Evolutionary conservation across 1,139 yeast genomes (phyloP).

Genomic region (Hyphopichia pseudoburtonii): DNA sequence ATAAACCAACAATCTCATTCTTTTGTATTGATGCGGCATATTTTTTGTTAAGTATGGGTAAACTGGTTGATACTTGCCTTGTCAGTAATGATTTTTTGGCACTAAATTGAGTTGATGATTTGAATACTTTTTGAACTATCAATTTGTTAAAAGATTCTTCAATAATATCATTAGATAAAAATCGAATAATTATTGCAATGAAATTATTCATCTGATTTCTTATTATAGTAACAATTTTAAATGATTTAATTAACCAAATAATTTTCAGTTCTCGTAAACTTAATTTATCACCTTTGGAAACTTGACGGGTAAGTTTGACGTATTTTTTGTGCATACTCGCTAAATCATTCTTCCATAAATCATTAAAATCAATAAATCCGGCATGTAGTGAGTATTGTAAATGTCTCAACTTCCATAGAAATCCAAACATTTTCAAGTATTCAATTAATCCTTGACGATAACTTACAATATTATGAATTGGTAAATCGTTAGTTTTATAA

Average conservation of each 20-base stretch:
- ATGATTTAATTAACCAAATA: constrained; percentile 29
- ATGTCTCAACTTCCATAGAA: constrained; percentile 76
- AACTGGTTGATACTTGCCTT: constrained; percentile 7
- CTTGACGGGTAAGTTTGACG: constrained; percentile 9
- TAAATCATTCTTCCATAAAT: constrained; percentile 37
- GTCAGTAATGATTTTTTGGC: constrained; percentile 8
- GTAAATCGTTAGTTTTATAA: constrained; percentile 62
- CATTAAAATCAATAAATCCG: constrained; percentile 33
- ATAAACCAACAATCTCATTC: neutral
- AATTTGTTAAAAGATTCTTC: constrained; percentile 40
- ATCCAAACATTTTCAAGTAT: constrained; percentile 80
- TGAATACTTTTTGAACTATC: constrained; percentile 23
- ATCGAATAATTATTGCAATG: constrained; percentile 41
- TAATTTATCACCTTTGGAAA: constrained; percentile 5
- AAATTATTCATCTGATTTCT: constrained; percentile 49
- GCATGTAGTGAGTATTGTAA: constrained; percentile 52
- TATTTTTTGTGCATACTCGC: constrained; percentile 17
- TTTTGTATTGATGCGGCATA: constrained; percentile 10
- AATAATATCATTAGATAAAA: constrained; percentile 49
- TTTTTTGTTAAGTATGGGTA: constrained; percentile 7
- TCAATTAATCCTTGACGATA: constrained; percentile 46
- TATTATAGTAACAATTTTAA: constrained; percentile 43
- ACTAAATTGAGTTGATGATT: constrained; percentile 11
- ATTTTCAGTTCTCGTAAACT: constrained; percentile 23
- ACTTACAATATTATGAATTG: constrained; percentile 44